Percentiles rank a stretch among this genome's conserved stretches.
These are phyloP conservation scores for Saksenaea vasiformis DNA, from an alignment of 371 early-diverging fungal genomes.

Conservation along the genomic window DNA sequence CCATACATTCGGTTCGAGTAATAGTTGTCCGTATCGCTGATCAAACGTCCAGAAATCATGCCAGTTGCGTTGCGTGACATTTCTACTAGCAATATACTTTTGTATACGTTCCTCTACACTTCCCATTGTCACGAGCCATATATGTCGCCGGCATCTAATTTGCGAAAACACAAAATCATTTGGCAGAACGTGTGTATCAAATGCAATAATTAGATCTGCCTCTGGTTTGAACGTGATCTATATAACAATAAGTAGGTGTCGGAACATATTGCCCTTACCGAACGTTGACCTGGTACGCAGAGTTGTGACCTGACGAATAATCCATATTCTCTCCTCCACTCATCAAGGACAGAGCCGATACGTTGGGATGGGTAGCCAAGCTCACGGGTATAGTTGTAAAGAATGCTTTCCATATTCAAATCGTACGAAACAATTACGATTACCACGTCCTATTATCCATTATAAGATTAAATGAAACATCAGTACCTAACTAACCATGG, in stretches of 20 bases:
- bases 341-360: background rate
- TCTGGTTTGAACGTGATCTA: background rate
- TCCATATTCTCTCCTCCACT: constrained; percentile 3
- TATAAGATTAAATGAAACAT: background rate
- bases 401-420: background rate
- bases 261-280: background rate
- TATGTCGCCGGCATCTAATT: background rate
- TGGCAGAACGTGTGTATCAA: background rate
- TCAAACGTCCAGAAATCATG: background rate
- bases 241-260: background rate
- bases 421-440: background rate
- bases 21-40: background rate
- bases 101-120: background rate
- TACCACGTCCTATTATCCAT: background rate
- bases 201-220: background rate
- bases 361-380: background rate
- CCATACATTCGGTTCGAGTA: background rate
- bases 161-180: background rate
- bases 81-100: background rate
- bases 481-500: background rate
- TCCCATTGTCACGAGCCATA: background rate
- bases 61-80: background rate
- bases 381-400: background rate
- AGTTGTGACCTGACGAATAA: background rate
- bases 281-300: background rate